Evolutionary conservation across 768 basidiomycete genomes (phyloP).

Genomic region (Kwoniella sp.): DNA sequence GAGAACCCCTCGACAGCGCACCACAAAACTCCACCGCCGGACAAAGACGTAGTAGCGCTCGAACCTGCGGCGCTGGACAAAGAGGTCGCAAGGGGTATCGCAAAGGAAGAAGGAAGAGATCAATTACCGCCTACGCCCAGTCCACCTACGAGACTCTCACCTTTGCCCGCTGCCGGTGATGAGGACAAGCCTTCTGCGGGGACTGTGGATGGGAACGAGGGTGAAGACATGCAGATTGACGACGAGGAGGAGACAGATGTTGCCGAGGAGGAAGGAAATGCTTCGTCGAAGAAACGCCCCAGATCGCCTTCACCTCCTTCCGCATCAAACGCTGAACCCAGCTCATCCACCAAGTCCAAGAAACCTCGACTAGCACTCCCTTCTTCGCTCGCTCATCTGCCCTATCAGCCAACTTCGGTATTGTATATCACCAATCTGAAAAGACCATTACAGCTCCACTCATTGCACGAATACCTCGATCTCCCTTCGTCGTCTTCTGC

Average conservation of each 20-base stretch:
- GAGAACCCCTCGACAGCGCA: constrained; percentile 2
- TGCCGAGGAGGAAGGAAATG: constrained; percentile 10
- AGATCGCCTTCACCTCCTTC: constrained; percentile 13
- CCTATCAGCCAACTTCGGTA: constrained; percentile 49
- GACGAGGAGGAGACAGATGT: constrained; percentile 9
- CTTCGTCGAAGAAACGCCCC: constrained; percentile 11
- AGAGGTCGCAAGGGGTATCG: constrained; percentile 27
- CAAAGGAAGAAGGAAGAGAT: constrained; percentile 26
- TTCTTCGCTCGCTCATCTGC: constrained; percentile 39
- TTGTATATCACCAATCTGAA: constrained; percentile 54
- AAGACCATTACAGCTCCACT: constrained; percentile 46
- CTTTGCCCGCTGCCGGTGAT: constrained; percentile 3
- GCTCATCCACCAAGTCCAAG: constrained; percentile 10
- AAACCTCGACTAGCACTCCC: constrained; percentile 35
- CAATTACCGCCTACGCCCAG: constrained; percentile 6
- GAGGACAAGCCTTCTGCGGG: background rate
- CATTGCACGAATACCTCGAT: constrained; percentile 42
- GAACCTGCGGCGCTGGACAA: constrained; percentile 18
- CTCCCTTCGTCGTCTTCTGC: constrained; percentile 1
- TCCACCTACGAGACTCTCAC: constrained; percentile 16
- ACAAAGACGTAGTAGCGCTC: background rate
- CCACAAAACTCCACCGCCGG: constrained; percentile 3
- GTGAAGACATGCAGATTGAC: constrained; percentile 22
- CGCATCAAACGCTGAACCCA: background rate
- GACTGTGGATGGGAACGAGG: constrained; percentile 1